phyloP scores from a whole-genome alignment of 148 eudicot genomes.

The Drosera capensis region DNA sequence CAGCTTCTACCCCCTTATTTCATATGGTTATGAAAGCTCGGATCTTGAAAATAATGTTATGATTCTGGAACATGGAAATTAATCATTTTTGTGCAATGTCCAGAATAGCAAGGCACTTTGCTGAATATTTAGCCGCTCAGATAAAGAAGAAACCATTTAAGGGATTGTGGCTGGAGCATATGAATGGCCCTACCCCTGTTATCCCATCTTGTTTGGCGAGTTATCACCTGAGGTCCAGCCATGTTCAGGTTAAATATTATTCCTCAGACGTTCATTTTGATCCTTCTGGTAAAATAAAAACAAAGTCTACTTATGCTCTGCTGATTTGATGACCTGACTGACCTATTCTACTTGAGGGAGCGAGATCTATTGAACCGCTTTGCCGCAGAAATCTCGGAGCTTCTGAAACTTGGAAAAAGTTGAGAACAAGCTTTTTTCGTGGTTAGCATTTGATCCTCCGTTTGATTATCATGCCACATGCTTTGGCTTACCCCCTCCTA shows the following conservation, averaged over 20 bases:
- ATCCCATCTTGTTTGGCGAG: slow-evolving; percentile 3
- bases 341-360: slow-evolving; percentile 70
- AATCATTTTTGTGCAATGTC: background rate
- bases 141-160: slow-evolving; percentile 4
- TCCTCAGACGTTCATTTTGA: background rate
- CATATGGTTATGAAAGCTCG: too few relatives aligned
- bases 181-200: slow-evolving; percentile 3
- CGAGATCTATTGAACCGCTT: slow-evolving; percentile 65
- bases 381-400: slow-evolving; percentile 47
- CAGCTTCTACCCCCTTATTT: too few relatives aligned
- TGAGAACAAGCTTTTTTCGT: slow-evolving; percentile 48
- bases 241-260: background rate
- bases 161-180: slow-evolving; percentile 7
- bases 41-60: too few relatives aligned
- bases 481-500: background rate
- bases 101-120: slow-evolving; percentile 80
- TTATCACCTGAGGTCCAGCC: slow-evolving; percentile 3
- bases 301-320: background rate
- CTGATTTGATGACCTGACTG: slow-evolving; percentile 24
- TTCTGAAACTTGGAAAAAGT: slow-evolving; percentile 54
- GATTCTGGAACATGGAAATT: background rate
- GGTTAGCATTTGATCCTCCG: slow-evolving; percentile 16
- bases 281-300: background rate
- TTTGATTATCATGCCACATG: background rate
- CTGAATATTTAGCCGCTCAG: slow-evolving; percentile 2